Evolutionary conservation across 768 basidiomycete species (phyloP), one percentile per base, ranked within the genome.

Genomic region (Tricholoma saponaceum): DNA sequence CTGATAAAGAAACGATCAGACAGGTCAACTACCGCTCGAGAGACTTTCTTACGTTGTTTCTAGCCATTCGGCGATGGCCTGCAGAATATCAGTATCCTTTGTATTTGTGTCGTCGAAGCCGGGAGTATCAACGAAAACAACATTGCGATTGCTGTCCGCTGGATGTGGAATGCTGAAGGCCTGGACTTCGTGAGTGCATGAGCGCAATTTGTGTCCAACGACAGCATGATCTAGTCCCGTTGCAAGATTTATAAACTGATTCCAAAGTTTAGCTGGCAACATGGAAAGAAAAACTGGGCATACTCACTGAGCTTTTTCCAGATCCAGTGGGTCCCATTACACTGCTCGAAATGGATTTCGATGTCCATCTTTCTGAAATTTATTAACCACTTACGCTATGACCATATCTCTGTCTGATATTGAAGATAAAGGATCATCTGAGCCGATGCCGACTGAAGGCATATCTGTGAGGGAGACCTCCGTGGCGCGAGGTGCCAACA

Each of bases 161-260:
- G 52, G 52, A 41, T 53, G 52, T n/a, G 52, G 52, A 28, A 37
- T 16, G 10, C 52, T 37, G 26, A 53, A 53, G 14, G 52, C 52
- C 37, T 53, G 52, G 5, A 53, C 37, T 41, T 41, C 25, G 20
- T 41, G 23, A 9, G 52, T 53, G 32, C 52, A 53, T 7, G 52
- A 41, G 8, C 33, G 35, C 28, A 53, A 28, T 25, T 23, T 33
- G 28, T 53, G 52, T 12, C 52, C 52, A 41, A 53, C 26, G 18
- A 41, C 20, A 12, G 32, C 52, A 25, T 25, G 23, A 7, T 41
- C 22, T 23, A 25, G 22, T 23, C 52, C 52, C 5, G 23, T 53
- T 53, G 52, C 52, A 23, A 53, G 52, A 7, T 53, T 28, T 7
- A 53, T 53, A 7, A 53, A 53, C 52, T 53, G 26, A 3, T n/a